A percentile compares a stretch with the other conserved stretches of the same genome.
Evolutionary conservation across 345 rosid species (phyloP).

Genomic region (Odontarrhena argentea): DNA sequence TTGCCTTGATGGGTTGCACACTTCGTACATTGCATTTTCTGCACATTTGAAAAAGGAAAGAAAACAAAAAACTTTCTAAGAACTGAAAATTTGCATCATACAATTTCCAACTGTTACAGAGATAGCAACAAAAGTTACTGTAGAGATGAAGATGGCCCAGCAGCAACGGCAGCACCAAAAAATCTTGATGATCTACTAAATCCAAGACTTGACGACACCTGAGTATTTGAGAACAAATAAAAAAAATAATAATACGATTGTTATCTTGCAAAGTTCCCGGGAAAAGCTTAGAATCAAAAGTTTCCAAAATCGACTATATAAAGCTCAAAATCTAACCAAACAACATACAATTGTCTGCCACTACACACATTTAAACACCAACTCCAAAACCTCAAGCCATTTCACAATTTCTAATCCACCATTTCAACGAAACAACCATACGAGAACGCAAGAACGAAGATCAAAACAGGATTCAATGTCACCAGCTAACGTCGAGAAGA

Average conservation of each 20-base stretch:
- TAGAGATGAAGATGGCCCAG: conserved; percentile 48
- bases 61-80: background rate
- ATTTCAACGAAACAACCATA: background rate
- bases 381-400: background rate
- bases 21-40: conserved; percentile 52
- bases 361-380: background rate
- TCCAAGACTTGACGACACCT: conserved; percentile 50
- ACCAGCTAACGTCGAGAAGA: conserved; percentile 8
- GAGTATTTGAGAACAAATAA: conserved; percentile 2
- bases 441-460: background rate
- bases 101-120: background rate
- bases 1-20: conserved; percentile 72
- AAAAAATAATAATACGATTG: background rate
- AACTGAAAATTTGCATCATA: background rate
- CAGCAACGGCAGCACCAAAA: conserved; percentile 53
- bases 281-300: background rate
- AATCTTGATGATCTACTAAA: conserved; percentile 47
- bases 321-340: background rate
- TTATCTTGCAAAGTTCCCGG: conserved; percentile 1
- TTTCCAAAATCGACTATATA: background rate
- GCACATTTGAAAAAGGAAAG: conserved; percentile 14
- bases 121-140: conserved; percentile 70
- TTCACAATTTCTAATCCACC: background rate
- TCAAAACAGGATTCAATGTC: conserved; percentile 1
- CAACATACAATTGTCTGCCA: background rate